Conservation (phyloP, 2,329 filamentous ascomycete genomes). For the Arthrobotrys conoides region DNA sequence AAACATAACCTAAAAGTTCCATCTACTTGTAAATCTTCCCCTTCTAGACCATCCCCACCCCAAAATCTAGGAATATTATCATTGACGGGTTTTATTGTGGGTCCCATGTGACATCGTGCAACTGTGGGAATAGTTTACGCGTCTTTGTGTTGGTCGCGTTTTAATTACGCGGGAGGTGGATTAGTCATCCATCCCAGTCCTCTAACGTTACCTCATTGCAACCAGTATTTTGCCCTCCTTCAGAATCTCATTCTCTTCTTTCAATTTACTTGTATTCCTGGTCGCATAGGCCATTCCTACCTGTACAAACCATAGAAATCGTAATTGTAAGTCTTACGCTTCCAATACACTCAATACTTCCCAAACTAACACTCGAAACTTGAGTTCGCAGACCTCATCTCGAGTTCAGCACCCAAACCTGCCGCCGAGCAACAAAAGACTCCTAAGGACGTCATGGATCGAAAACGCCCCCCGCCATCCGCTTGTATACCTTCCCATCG, state of each 20-base stretch:
- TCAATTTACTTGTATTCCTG: not conserved
- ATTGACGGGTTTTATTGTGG: too few species aligned
- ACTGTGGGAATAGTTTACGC: conserved; percentile 11
- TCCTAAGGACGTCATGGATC: not conserved
- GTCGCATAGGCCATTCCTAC: not conserved
- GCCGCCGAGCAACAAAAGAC: not conserved
- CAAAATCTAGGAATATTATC: too few species aligned
- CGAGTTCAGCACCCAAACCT: not conserved
- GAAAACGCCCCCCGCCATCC: conserved; percentile 9
- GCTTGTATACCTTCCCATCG: not conserved
- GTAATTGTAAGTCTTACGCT: not conserved
- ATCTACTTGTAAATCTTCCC: too few species aligned
- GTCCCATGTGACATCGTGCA: conserved; percentile 24
- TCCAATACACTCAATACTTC: not conserved
- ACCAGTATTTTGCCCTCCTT: not conserved
- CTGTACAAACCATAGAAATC: not conserved
- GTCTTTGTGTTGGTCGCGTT: conserved; percentile 15
- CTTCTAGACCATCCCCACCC: too few species aligned
- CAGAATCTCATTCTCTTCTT: not conserved
- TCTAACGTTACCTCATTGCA: not conserved
- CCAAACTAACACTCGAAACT: not conserved
- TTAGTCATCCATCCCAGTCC: conserved; percentile 23
- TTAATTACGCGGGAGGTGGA: not conserved
- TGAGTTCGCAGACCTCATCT: not conserved
- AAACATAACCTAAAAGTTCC: too few species aligned